These are phyloP conservation scores for Nakazawaea wickerhamii DNA, from an alignment of 805 yeast genomes.

Conservation along the genomic window DNA sequence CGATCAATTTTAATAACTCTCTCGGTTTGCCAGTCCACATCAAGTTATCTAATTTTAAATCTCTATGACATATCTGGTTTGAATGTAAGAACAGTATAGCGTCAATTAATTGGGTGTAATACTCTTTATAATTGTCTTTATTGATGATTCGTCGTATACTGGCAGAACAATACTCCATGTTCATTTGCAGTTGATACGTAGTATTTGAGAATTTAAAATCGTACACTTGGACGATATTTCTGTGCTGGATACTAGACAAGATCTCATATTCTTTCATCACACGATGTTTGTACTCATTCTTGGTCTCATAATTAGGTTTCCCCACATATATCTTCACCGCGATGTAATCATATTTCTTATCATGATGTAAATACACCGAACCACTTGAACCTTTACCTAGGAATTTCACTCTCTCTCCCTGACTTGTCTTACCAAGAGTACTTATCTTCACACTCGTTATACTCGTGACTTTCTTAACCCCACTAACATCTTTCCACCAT, in stretches of 20 bases:
- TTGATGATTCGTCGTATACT: slow-evolving; percentile 13
- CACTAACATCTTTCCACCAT: too few relatives aligned
- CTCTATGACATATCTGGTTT: slow-evolving; percentile 39
- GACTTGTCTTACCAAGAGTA: slow-evolving; percentile 1
- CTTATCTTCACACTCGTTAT: not conserved
- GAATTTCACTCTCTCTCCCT: slow-evolving; percentile 17
- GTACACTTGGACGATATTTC: slow-evolving; percentile 30
- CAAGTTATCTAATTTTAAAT: slow-evolving; percentile 43
- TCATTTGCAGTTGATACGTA: slow-evolving; percentile 23
- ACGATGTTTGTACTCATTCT: slow-evolving; percentile 32
- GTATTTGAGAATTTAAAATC: slow-evolving; percentile 25
- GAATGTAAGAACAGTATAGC: slow-evolving; percentile 36
- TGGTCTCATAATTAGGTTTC: slow-evolving; percentile 34
- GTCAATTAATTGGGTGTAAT: slow-evolving; percentile 34
- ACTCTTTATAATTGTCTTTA: slow-evolving; percentile 21
- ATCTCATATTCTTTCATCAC: slow-evolving; percentile 32
- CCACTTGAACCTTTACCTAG: slow-evolving; percentile 31
- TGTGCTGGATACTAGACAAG: slow-evolving; percentile 25
- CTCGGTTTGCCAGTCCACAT: slow-evolving; percentile 23
- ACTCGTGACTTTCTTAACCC: not conserved
- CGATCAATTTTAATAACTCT: slow-evolving; percentile 38
- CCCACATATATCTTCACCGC: slow-evolving; percentile 44
- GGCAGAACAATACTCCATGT: slow-evolving; percentile 32
- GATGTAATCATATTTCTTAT: slow-evolving; percentile 14
- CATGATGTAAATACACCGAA: slow-evolving; percentile 26